Evolutionary conservation across 352 stramenopile species (phyloP), one percentile per base, ranked within the genome.

Genomic region (Vaucheria bursata): DNA sequence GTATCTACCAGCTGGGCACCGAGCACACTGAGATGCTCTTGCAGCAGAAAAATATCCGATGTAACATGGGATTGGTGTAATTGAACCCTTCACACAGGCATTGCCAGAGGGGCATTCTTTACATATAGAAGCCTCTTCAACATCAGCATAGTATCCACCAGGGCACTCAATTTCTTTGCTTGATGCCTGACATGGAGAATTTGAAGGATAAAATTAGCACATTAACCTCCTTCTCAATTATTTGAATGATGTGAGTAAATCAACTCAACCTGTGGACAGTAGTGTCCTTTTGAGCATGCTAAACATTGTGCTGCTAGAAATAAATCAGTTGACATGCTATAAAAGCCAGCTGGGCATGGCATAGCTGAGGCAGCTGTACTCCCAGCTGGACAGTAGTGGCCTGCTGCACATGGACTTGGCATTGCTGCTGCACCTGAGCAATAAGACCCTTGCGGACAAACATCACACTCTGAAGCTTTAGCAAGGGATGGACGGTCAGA

Each of bases 361-460:
- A 29, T 35, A 6, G 38, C 67, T 0, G 68, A 67, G 7, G 39
- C 35, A 32, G 78, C 74, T 33, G 12, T 39, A 18, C 67, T 78
- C n/a, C 75, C 75, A 29, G 39, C 18, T 25, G 81, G 84, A 75
- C 91, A 96, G 78, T 94, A 97, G 86, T 91, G 92, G 1, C 85
- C 82, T 38, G 77, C 71, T 34, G 32, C 32, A 53, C 82, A 86
- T 25, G 69, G 12, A 50, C 39, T 50, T 12, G 39, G 5, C 5
- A 12, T 50, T 12, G 39, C 12, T 12, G 39, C 39, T 50, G 39
- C 5, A 50, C 39, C 39, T 12, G 39, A 12, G 12, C 39, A 50
- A 5, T 5, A 5, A 12, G 39, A 50, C 5, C 39, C 39, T 50
- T 50, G 39, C 12, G 39, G 39, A 12, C 39, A 50, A 12, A 12